phyloP scores from a whole-genome alignment of 208 protist species.

The Trypanosoma scelopori region DNA sequence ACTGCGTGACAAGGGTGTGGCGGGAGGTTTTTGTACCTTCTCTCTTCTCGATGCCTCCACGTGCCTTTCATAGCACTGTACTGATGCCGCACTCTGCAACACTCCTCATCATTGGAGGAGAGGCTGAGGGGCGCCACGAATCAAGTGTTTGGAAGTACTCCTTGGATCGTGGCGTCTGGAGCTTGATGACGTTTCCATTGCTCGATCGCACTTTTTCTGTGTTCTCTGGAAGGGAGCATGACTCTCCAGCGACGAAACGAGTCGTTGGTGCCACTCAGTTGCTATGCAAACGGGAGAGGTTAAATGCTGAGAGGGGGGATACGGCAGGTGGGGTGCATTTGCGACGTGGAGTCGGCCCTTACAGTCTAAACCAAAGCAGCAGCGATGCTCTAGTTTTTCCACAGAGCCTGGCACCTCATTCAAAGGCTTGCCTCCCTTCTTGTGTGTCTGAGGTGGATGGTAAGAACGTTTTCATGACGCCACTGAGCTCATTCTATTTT shows the following conservation, averaged over 20 bases:
- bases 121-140: constrained; percentile 42
- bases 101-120: constrained; percentile 63
- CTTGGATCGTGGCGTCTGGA: constrained; percentile 45
- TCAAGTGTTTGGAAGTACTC: constrained; percentile 48
- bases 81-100: constrained; percentile 24
- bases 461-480: background rate
- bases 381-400: background rate
- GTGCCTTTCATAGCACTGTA: constrained; percentile 55
- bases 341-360: background rate
- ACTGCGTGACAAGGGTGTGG: constrained; percentile 68
- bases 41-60: constrained; percentile 38
- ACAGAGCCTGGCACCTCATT: background rate
- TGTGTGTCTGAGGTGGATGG: background rate
- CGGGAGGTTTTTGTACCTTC: constrained; percentile 73
- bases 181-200: constrained; percentile 44
- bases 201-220: constrained; percentile 27
- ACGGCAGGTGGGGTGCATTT: background rate
- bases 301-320: constrained; percentile 1
- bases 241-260: background rate
- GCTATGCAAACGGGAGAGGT: constrained; percentile 22
- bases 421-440: background rate
- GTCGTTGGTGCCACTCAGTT: constrained; percentile 25
- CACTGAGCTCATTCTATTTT: constrained; percentile 30
- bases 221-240: background rate
- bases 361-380: background rate